A percentile compares a stretch with the other conserved stretches of the same genome.
Evolutionary conservation across 2,329 filamentous ascomycete genomes (phyloP).

Genomic region (Colletotrichum higginsianum): DNA sequence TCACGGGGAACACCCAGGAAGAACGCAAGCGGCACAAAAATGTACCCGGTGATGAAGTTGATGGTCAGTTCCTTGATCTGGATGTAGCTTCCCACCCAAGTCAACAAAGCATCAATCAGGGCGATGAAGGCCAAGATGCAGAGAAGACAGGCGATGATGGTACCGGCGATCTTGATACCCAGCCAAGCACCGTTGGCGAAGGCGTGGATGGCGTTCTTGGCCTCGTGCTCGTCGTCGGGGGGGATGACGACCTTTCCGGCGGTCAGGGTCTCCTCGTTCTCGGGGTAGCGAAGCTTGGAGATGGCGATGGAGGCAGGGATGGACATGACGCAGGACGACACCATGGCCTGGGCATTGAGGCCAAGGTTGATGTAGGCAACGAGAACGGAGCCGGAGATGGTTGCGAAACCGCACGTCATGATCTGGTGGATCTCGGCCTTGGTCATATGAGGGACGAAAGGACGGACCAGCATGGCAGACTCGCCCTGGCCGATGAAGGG

Average conservation of each 20-base stretch:
- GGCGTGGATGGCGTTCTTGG: constrained; percentile 87
- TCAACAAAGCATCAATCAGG: constrained; percentile 82
- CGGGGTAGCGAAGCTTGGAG: constrained; percentile 91
- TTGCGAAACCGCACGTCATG: constrained; percentile 93
- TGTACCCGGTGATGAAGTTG: constrained; percentile 82
- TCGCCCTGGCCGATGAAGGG: constrained; percentile 96
- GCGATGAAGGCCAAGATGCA: constrained; percentile 86
- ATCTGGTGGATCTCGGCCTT: constrained; percentile 91
- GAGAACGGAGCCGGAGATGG: constrained; percentile 89
- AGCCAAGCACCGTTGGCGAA: constrained; percentile 90
- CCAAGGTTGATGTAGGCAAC: constrained; percentile 89
- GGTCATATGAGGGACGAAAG: constrained; percentile 89
- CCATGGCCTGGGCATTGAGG: constrained; percentile 85
- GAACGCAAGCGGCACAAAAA: constrained; percentile 85
- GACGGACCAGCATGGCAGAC: constrained; percentile 91
- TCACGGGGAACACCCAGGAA: constrained; percentile 82
- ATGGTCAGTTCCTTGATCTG: constrained; percentile 82
- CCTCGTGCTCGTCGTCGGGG: constrained; percentile 81
- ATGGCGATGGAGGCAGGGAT: constrained; percentile 92
- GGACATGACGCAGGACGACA: constrained; percentile 95
- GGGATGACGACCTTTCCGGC: constrained; percentile 86
- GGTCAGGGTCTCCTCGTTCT: constrained; percentile 88
- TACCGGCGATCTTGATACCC: constrained; percentile 88
- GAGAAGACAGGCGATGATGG: constrained; percentile 84
- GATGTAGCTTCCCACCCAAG: constrained; percentile 87